phyloP scores from a whole-genome alignment of 495 filamentous ascomycete species.

The Penicillium crystallinum region DNA sequence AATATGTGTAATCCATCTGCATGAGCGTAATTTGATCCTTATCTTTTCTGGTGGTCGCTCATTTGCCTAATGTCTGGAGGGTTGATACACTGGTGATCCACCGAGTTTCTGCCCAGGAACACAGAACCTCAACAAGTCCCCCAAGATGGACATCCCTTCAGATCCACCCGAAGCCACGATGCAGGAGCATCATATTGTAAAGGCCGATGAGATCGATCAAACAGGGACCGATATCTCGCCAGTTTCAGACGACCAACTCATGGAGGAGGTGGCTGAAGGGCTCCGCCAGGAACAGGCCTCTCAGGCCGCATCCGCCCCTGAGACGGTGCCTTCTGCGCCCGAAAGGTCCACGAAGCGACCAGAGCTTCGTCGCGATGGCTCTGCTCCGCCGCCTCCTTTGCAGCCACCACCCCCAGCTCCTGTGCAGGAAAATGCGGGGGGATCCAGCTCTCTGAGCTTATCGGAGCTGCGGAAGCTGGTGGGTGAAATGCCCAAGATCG shows the following conservation, averaged over 20 bases:
- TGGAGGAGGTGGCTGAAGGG: slow-evolving; percentile 47
- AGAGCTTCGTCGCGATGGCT: slow-evolving; percentile 50
- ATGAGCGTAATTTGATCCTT: background rate
- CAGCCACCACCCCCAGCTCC: slow-evolving; percentile 56
- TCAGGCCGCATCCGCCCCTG: slow-evolving; percentile 5
- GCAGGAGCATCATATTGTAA: slow-evolving; percentile 44
- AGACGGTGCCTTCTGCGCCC: slow-evolving; percentile 8
- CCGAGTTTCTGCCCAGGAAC: slow-evolving; percentile 6
- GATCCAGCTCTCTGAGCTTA: slow-evolving; percentile 74
- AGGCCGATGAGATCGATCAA: slow-evolving; percentile 52
- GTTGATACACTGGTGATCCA: slow-evolving; percentile 5
- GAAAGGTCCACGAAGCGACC: slow-evolving; percentile 39
- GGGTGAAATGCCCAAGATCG: slow-evolving; percentile 68
- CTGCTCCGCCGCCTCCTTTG: slow-evolving; percentile 52
- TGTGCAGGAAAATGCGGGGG: slow-evolving; percentile 39
- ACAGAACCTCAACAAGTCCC: background rate
- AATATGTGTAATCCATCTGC: background rate
- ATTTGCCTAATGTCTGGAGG: slow-evolving; percentile 12
- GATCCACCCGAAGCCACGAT: slow-evolving; percentile 18
- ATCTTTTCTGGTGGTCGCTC: background rate
- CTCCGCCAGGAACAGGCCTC: slow-evolving; percentile 41
- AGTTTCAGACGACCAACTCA: slow-evolving; percentile 43
- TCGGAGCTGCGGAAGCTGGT: slow-evolving; percentile 76
- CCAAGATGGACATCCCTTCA: slow-evolving; percentile 30
- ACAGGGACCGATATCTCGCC: slow-evolving; percentile 50